A percentile compares a stretch with the other conserved stretches of the same genome.
Evolutionary conservation across 352 stramenopile species (phyloP).

Genomic region (Globisporangium perplexum): DNA sequence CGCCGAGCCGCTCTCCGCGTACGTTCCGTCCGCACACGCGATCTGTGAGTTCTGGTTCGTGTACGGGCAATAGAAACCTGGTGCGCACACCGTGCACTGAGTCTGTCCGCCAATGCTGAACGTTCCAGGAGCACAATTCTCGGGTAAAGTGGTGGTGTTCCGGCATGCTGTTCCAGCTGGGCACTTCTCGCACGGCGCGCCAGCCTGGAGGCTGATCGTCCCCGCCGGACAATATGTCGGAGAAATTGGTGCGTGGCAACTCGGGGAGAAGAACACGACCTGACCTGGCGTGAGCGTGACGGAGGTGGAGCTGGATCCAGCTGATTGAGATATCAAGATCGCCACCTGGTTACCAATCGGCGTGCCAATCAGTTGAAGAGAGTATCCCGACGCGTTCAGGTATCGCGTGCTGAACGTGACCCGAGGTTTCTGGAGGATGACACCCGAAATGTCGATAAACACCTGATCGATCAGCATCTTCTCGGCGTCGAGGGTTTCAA

Average conservation of each 20-base stretch:
- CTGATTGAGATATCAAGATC: slow-evolving; percentile 3
- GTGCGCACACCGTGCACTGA: slow-evolving; percentile 45
- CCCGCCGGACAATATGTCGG: slow-evolving; percentile 35
- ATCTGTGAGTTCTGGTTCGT: slow-evolving; percentile 35
- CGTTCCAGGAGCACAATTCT: slow-evolving; percentile 36
- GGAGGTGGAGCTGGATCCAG: neutral
- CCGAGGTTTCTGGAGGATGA: slow-evolving; percentile 29
- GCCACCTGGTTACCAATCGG: slow-evolving; percentile 11
- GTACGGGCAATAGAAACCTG: slow-evolving; percentile 56
- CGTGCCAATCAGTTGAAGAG: slow-evolving; percentile 35
- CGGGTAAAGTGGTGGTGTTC: slow-evolving; percentile 21
- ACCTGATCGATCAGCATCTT: slow-evolving; percentile 47
- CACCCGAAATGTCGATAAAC: slow-evolving; percentile 27
- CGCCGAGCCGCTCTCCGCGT: slow-evolving; percentile 35
- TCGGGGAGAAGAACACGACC: slow-evolving; percentile 31
- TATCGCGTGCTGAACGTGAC: slow-evolving; percentile 29
- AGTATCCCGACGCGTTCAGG: slow-evolving; percentile 33
- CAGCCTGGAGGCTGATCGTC: slow-evolving; percentile 35
- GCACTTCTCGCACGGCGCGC: slow-evolving; percentile 33
- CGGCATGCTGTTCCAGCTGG: slow-evolving; percentile 31
- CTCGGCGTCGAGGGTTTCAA: slow-evolving; percentile 43
- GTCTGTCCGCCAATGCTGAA: slow-evolving; percentile 43
- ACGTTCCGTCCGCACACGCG: slow-evolving; percentile 40
- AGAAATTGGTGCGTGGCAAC: slow-evolving; percentile 27
- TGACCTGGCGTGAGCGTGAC: slow-evolving; percentile 25